phyloP scores from a whole-genome alignment of 495 filamentous ascomycete genomes.

The Penicillium malachiteum region DNA sequence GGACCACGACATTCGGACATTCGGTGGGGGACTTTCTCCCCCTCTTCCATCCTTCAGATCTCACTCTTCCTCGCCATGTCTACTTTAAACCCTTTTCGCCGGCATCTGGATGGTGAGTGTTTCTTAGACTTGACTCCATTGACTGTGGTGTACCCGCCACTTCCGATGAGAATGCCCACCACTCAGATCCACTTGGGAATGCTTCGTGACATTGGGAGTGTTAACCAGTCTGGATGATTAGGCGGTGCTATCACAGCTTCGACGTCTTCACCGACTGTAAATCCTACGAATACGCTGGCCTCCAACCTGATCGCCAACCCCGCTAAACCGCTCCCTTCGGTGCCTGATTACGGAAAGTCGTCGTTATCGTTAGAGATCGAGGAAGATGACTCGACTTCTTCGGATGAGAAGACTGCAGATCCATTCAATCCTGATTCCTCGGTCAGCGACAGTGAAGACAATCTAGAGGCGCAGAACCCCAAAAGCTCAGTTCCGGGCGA shows the following conservation, averaged over 20 bases:
- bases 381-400: constrained; percentile 27
- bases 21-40: constrained; percentile 19
- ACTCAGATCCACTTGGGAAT: too few relatives aligned
- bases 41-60: constrained; percentile 15
- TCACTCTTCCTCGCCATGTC: constrained; percentile 47
- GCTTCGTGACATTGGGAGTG: background rate
- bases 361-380: constrained; percentile 22
- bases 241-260: constrained; percentile 8
- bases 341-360: constrained; percentile 18
- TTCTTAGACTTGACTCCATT: constrained; percentile 17
- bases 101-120: constrained; percentile 36
- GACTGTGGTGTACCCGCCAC: constrained; percentile 11
- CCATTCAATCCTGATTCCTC: constrained; percentile 32
- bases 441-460: constrained; percentile 26
- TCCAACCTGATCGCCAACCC: constrained; percentile 5
- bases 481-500: constrained; percentile 16
- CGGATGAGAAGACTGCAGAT: constrained; percentile 29
- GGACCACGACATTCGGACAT: constrained; percentile 25
- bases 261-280: background rate
- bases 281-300: constrained; percentile 1
- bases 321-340: background rate
- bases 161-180: constrained; percentile 20
- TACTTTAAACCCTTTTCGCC: constrained; percentile 59
- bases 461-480: constrained; percentile 1
- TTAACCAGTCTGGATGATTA: constrained; percentile 11